A percentile compares a stretch with the other conserved stretches of the same genome.
These are phyloP conservation scores for Trichoderma sp. DNA, from an alignment of 2,329 filamentous ascomycete species.

Conservation along the genomic window DNA sequence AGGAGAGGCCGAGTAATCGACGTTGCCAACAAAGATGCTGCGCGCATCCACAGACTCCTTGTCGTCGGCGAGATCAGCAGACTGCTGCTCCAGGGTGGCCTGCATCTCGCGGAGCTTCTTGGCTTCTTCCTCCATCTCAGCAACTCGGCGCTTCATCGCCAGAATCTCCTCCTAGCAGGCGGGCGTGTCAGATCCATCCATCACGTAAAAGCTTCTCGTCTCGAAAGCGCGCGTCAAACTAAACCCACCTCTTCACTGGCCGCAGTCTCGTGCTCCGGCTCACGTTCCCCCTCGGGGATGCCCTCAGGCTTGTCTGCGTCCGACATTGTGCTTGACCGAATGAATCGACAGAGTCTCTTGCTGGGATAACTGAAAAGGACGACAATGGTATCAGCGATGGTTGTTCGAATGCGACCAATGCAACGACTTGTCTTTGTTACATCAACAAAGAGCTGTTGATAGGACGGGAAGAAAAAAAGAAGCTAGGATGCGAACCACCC, in stretches of 20 bases:
- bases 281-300: constrained; percentile 32
- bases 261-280: constrained; percentile 35
- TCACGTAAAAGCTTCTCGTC: neutral
- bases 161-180: constrained; percentile 70
- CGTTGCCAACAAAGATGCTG: constrained; percentile 97
- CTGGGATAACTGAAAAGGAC: neutral
- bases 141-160: constrained; percentile 83
- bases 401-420: neutral
- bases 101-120: constrained; percentile 88
- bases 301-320: constrained; percentile 38
- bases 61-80: constrained; percentile 80
- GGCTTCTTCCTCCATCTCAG: constrained; percentile 89
- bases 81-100: constrained; percentile 79
- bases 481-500: constrained; percentile 12
- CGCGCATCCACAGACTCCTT: constrained; percentile 94
- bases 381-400: neutral
- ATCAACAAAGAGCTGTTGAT: neutral
- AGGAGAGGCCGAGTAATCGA: constrained; percentile 94
- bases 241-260: constrained; percentile 41
- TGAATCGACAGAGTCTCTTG: constrained; percentile 23
- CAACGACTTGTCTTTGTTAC: neutral
- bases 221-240: constrained; percentile 22
- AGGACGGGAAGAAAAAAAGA: neutral
- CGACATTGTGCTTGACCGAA: constrained; percentile 33
- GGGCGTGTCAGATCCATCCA: constrained; percentile 38